Conservation (phyloP, 2,329 filamentous ascomycete species). For the Alternaria sp. region DNA sequence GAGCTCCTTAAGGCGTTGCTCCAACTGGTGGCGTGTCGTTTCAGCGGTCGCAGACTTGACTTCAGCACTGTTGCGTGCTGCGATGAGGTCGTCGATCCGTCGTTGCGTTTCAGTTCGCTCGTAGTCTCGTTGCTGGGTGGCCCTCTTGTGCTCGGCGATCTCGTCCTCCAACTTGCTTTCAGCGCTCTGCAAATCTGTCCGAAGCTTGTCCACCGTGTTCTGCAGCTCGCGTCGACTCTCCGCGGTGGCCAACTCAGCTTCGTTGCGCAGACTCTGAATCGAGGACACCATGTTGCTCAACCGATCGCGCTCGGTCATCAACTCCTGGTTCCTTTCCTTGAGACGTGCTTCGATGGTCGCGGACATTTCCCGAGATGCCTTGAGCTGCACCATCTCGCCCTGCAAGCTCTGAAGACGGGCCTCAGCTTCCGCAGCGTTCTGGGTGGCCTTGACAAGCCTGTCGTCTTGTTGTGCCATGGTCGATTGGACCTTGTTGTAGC, state of each 20-base stretch:
- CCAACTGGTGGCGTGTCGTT: conserved; percentile 87
- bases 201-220: conserved; percentile 75
- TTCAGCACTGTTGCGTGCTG: conserved; percentile 77
- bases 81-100: conserved; percentile 88
- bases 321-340: conserved; percentile 82
- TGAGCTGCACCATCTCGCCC: conserved; percentile 89
- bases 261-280: conserved; percentile 88
- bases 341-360: conserved; percentile 91
- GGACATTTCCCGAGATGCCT: conserved; percentile 93
- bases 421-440: conserved; percentile 87
- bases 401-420: conserved; percentile 84
- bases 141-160: conserved; percentile 81
- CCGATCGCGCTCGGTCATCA: conserved; percentile 83
- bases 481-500: conserved; percentile 77
- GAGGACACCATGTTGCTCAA: conserved; percentile 83
- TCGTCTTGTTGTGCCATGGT: conserved; percentile 88
- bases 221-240: conserved; percentile 84
- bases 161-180: conserved; percentile 87
- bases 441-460: conserved; percentile 86
- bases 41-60: conserved; percentile 87
- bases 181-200: conserved; percentile 76
- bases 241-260: conserved; percentile 82
- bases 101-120: conserved; percentile 88
- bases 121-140: conserved; percentile 83
- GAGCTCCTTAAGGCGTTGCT: conserved; percentile 86